Conservation (phyloP, 805 yeast species). For the Tetrapisispora fleetii region DNA sequence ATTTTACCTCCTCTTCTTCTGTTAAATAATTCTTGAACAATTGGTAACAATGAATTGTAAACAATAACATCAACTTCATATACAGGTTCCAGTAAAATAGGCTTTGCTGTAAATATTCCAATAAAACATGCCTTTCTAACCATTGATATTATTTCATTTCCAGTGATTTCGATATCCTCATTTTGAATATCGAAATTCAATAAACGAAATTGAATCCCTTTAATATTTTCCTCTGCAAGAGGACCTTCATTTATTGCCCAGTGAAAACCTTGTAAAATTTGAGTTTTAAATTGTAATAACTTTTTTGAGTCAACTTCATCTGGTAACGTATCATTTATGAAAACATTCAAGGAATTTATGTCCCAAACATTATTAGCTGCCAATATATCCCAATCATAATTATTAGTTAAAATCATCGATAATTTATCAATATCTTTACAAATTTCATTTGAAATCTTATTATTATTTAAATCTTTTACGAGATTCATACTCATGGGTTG, state of each 20-base stretch:
- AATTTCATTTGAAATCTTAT: constrained; percentile 38
- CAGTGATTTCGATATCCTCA: constrained; percentile 37
- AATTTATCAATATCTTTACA: constrained; percentile 34
- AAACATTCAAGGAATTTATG: constrained; percentile 56
- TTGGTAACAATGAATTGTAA: constrained; percentile 37
- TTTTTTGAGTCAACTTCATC: constrained; percentile 54
- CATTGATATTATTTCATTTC: constrained; percentile 71
- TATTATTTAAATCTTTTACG: constrained; percentile 23
- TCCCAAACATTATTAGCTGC: constrained; percentile 78
- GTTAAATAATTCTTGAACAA: constrained; percentile 41
- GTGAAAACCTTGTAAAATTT: constrained; percentile 66
- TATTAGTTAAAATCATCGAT: constrained; percentile 44
- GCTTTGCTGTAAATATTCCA: constrained; percentile 67
- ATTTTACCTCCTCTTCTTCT: constrained; percentile 62
- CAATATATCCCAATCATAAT: constrained; percentile 72
- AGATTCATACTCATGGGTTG: constrained; percentile 59
- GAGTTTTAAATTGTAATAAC: constrained; percentile 38
- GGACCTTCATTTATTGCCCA: constrained; percentile 88
- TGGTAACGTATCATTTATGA: constrained; percentile 64
- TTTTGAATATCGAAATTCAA: constrained; percentile 43
- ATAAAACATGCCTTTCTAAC: constrained; percentile 76
- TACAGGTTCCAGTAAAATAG: constrained; percentile 74
- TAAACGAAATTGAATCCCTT: constrained; percentile 60
- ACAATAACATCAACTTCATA: constrained; percentile 54
- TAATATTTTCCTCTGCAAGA: constrained; percentile 73